Evolutionary conservation across 305 asterid species (phyloP).

Genomic region (Solanum hybrid): DNA sequence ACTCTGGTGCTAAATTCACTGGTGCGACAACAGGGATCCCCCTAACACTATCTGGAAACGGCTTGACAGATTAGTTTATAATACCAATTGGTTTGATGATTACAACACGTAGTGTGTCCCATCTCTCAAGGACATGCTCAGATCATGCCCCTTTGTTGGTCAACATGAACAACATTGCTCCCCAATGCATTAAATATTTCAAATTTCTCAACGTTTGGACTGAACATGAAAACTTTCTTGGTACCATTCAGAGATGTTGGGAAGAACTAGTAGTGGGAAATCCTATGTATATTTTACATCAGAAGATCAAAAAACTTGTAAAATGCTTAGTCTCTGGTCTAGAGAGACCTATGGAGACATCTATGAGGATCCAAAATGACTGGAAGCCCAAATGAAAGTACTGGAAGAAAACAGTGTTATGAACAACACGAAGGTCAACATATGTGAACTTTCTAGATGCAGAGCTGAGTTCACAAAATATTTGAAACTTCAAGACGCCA

Average conservation of each 20-base stretch:
- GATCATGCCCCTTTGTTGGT: background rate
- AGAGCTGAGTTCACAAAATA: background rate
- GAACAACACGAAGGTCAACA: background rate
- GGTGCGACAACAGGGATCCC: background rate
- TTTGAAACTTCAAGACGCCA: background rate
- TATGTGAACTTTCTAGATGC: background rate
- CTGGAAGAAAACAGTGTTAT: background rate
- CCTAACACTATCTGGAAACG: background rate
- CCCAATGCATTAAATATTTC: background rate
- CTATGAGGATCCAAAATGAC: background rate
- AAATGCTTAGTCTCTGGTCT: background rate
- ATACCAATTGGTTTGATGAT: background rate
- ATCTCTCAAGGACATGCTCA: background rate
- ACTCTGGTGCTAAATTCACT: background rate
- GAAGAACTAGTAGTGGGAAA: background rate
- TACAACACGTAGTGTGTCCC: background rate
- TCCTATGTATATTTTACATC: background rate
- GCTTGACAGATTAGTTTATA: background rate
- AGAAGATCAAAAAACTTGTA: background rate
- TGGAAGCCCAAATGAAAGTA: background rate
- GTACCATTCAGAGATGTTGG: background rate
- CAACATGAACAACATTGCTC: background rate
- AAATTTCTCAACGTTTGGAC: background rate
- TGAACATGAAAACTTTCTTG: background rate
- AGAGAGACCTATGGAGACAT: background rate